Base-by-base conservation (phyloP, 2,329 filamentous ascomycete genomes). In the Beauveria varroae region DNA sequence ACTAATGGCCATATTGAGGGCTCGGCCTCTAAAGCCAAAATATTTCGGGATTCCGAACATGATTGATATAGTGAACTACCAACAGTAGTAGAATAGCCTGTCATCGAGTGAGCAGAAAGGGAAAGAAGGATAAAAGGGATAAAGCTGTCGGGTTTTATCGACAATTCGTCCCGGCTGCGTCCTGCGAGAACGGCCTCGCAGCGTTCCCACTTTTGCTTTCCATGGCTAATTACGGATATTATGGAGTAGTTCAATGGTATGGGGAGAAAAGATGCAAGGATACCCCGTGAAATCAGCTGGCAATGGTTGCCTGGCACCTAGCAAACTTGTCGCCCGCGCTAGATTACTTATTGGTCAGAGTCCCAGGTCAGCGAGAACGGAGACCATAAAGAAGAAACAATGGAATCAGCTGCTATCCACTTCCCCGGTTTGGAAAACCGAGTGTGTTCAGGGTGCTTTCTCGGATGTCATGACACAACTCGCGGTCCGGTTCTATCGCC, bases 1-100 rank as follows among this genome's bases (percentile, higher is more conserved):
- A 54, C 64, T 65, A 30, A 65, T 65, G 40, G 61, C 57, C 43
- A 64, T 34, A 50, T 65, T 65, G 26, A 66, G 63, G 37, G 43
- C 40, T 26, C 64, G 57, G 62, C 65, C 65, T 37, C 60, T 56
- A 22, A 61, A 61, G 59, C 65, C 65, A 41, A 64, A 66, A 52
- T 65, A 66, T 47, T 64, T 66, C 18, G 47, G 50, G 20, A 51
- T 14, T 2, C 59, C 51, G 30, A 56, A 49, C 59, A 61, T 61
- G 18, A 18, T 50, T 24, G 30, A 4, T 47, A 6, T 43, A 9
- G 9, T 41, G 24, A 2, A 6, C 9, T 18, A 26, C 34, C 3
- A 43, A 26, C 10, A 14, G 26, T 12, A 24, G 8, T 7, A 26
- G 5, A 37, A 22, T 24, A 28, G 8, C 3, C 10, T 44, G 16